Base-by-base conservation (phyloP, 345 rosid genomes). In the Eucalyptus erythrocorys region DNA sequence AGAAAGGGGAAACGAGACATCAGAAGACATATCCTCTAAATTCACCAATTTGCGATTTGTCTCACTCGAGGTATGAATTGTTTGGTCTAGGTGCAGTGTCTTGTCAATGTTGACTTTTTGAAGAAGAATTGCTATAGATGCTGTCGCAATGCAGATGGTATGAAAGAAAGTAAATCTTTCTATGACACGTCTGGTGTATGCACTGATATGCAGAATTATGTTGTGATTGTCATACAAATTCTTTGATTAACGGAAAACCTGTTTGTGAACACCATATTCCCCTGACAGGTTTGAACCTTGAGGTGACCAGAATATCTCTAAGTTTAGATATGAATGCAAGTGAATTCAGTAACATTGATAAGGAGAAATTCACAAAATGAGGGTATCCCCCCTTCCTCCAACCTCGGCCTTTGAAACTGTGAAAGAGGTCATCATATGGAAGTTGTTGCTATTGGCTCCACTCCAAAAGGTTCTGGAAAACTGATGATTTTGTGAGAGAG, bases 11-110 rank as follows among this genome's bases (percentile, higher is more conserved):
- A 95, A 93, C 89, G 96, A 94, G 51, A 53, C 92, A 87, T 92
- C 94, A 11, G 98, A 96, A 90, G 96, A 95, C 64, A 89, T 93
- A 50, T 94, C 97, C 90, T 91, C 95, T 47, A 95, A 92, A 89
- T 95, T 98, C 94, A 91, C 94, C 95, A 94, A 95, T 91, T 89
- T 98, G 95, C 95, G 99, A 81, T 98, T 98, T 92, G 95, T 98
- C 88, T 90, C 97, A 71, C 99, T 98, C 82, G 99, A 98, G 98
- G 99, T 98, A 92, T 81, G 91, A 50, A 53, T 53, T 59, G 16
- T 37, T 59, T 53, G 59, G 68, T 32, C 87, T 49, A 50, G 16
- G 43, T 53, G 87, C 43, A 49, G 30, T 50, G 48, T 86, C 66
- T 51, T 37, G 79, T 86, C 86, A 90, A 42, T 51, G 12, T 82